These are phyloP conservation scores for Metschnikowia noctiluminum DNA, from an alignment of 805 yeast species.

Conservation along the genomic window DNA sequence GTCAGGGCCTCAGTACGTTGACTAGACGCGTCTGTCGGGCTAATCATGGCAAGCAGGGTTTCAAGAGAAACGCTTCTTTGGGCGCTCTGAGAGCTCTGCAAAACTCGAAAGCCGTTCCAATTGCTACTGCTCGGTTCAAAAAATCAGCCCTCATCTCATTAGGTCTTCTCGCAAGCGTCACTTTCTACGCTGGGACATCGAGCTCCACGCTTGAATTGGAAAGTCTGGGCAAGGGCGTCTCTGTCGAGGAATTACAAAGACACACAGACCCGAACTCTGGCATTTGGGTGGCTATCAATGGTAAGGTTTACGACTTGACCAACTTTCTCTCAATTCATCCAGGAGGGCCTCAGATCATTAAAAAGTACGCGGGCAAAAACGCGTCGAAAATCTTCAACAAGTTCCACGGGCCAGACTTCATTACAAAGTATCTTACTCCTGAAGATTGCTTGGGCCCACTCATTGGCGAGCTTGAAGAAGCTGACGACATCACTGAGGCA, in stretches of 20 bases:
- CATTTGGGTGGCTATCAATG: constrained; percentile 34
- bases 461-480: constrained; percentile 20
- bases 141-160: neutral
- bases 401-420: constrained; percentile 33
- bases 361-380: constrained; percentile 51
- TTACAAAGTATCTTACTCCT: constrained; percentile 19
- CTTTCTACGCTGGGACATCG: neutral
- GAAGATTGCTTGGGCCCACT: constrained; percentile 23
- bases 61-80: too few relatives aligned
- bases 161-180: neutral
- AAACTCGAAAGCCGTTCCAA: too few relatives aligned
- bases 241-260: constrained; percentile 14
- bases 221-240: constrained; percentile 9
- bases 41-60: too few relatives aligned
- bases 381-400: constrained; percentile 40
- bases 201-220: constrained; percentile 3
- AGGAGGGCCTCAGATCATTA: constrained; percentile 38
- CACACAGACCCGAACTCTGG: constrained; percentile 11
- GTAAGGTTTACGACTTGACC: constrained; percentile 34
- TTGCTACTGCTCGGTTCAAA: neutral
- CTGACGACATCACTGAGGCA: constrained; percentile 13
- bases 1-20: too few relatives aligned
- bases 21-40: too few relatives aligned
- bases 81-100: too few relatives aligned
- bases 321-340: constrained; percentile 45